Evolutionary conservation across 2,329 filamentous ascomycete species (phyloP), one percentile per base, ranked within the genome.

Genomic region (Teratosphaeria destructans): DNA sequence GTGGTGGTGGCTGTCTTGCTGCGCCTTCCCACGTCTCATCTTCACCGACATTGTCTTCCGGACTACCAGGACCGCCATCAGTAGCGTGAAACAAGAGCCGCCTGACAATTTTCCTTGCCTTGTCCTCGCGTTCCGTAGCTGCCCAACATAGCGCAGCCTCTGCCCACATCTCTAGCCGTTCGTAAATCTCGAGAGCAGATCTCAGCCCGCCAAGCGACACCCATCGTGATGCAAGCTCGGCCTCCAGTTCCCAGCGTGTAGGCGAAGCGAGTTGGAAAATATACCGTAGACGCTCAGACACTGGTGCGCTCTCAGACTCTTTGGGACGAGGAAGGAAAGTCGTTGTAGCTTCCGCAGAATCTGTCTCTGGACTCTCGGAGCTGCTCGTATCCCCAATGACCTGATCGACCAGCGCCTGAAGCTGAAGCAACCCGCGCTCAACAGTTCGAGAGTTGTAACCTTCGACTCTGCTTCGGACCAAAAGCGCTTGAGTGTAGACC

Each of bases 391-490:
- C 92, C 0, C 90, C 89, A 61, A 99, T 85, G 57, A 99, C 88
- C 70, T 99, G 94, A 66, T 99, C 94, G 1, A 96, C 92, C 0
- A 99, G 84, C 1, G 92, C 92, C 74, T 99, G 94, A 65, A 99
- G 82, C 74, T 99, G 94, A 23, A 99, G 77, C 0, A 99, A 84
- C 54, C 90, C 90, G 61, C 94, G 82, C 75, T 99, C 94, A 43
- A 95, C 81, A 0, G 94, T 99, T 58, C 93, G 82, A 57, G 92
- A 90, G 57, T 85, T 84, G 74, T 95, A 92, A 0, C 92, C 82
- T 74, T 99, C 94, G 58, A 97, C 93, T 16, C 94, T 82, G 61
- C 90, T 95, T 53, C 94, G 83, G 1, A 97, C 89, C 0, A 99
- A 80, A 8, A 99, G 79, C 0, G 91, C 94, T 71, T 97, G 92